These are phyloP conservation scores for Mucor piriformis DNA, from an alignment of 371 early-diverging fungal genomes.

Conservation along the genomic window DNA sequence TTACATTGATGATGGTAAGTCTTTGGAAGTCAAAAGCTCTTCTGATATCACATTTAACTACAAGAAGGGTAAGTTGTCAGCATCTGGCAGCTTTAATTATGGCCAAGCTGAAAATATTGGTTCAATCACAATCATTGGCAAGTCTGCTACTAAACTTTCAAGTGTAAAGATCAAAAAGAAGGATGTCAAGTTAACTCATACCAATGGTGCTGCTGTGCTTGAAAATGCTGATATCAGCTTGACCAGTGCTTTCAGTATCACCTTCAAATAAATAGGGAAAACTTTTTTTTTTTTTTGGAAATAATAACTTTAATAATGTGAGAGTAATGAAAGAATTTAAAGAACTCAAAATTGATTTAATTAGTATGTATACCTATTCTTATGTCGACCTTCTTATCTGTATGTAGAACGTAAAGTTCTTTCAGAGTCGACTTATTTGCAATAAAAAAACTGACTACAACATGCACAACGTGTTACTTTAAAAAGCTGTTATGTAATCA, in stretches of 20 bases:
- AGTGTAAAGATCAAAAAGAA: slow-evolving; percentile 12
- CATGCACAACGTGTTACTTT: too few relatives aligned
- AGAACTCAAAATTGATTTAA: too few relatives aligned
- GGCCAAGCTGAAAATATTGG: slow-evolving; percentile 26
- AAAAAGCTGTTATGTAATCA: too few relatives aligned
- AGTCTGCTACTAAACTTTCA: slow-evolving; percentile 7
- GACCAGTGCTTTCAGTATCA: slow-evolving; percentile 13
- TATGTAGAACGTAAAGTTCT: too few relatives aligned
- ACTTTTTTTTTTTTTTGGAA: too few relatives aligned
- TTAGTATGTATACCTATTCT: too few relatives aligned
- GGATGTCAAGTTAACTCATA: slow-evolving; percentile 4
- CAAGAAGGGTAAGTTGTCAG: slow-evolving; percentile 30
- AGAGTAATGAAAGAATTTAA: too few relatives aligned
- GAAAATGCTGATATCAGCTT: slow-evolving; percentile 3
- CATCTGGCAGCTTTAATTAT: slow-evolving; percentile 37
- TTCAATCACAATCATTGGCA: slow-evolving; percentile 21
- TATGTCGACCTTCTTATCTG: too few relatives aligned
- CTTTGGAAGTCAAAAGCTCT: slow-evolving; percentile 30
- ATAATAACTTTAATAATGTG: too few relatives aligned
- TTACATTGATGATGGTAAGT: slow-evolving; percentile 64
- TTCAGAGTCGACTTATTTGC: too few relatives aligned
- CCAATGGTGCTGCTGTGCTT: slow-evolving; percentile 2
- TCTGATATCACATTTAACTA: slow-evolving; percentile 35
- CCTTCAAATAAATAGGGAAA: slow-evolving; percentile 23
- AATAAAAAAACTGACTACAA: too few relatives aligned